A percentile compares a stretch with the other conserved stretches of the same genome.
phyloP scores from a whole-genome alignment of 2,329 filamentous ascomycete genomes.

The Camillea tinctor region DNA sequence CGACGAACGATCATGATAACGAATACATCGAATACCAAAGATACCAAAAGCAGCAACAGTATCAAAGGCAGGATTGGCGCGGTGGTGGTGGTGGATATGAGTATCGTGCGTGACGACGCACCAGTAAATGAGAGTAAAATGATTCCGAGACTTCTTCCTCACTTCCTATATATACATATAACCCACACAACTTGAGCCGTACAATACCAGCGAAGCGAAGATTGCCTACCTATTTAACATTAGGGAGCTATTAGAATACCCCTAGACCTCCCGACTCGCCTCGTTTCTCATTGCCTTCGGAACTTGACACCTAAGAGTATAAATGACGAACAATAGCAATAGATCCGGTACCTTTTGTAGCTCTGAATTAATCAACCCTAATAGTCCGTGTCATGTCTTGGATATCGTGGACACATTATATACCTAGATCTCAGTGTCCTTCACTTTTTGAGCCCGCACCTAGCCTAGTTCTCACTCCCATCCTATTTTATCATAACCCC shows the following conservation, averaged over 20 bases:
- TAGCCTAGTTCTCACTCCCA: neutral
- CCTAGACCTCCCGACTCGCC: too few relatives aligned
- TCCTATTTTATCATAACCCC: neutral
- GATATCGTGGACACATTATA: neutral
- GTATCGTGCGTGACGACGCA: neutral
- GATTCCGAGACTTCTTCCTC: too few relatives aligned
- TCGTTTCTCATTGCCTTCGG: neutral
- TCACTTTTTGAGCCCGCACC: too few relatives aligned
- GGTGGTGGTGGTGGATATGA: neutral
- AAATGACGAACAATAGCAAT: neutral
- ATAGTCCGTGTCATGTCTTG: neutral
- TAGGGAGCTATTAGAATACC: too few relatives aligned
- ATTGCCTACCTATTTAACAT: neutral
- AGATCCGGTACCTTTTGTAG: neutral
- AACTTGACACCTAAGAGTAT: neutral
- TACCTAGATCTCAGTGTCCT: neutral
- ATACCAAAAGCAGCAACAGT: too few relatives aligned
- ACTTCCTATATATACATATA: too few relatives aligned
- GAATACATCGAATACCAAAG: conserved; percentile 32
- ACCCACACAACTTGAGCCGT: neutral
- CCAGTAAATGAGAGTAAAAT: too few relatives aligned
- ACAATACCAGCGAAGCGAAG: neutral
- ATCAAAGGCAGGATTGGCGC: neutral
- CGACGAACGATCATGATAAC: conserved; percentile 38
- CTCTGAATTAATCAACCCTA: neutral